Percentiles rank a stretch among this genome's conserved stretches.
These are phyloP conservation scores for Mycosphaerella sp. DNA, from an alignment of 2,329 filamentous ascomycete genomes.

Conservation along the genomic window DNA sequence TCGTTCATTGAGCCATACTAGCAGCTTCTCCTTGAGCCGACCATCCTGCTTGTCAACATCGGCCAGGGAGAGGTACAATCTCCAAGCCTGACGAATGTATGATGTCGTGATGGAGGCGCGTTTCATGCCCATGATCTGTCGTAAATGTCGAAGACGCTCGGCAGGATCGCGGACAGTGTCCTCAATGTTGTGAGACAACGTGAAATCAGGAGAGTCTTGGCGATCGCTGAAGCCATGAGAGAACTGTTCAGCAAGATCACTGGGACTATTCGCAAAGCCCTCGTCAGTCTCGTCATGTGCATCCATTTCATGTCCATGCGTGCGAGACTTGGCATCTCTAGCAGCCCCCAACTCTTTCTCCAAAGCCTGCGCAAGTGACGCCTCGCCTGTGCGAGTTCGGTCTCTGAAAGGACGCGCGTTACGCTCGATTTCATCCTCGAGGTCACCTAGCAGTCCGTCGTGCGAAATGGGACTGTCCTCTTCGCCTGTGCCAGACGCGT, in stretches of 20 bases:
- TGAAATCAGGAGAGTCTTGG: background rate
- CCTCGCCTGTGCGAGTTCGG: background rate
- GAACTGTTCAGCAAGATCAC: constrained; percentile 4
- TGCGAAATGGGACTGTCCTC: background rate
- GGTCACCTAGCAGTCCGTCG: background rate
- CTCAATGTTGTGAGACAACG: background rate
- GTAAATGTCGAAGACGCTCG: constrained; percentile 9
- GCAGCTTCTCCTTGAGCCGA: constrained; percentile 24
- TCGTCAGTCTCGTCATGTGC: background rate
- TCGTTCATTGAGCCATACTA: constrained; percentile 24
- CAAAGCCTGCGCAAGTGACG: background rate
- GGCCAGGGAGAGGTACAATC: constrained; percentile 33
- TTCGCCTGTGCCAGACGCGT: background rate
- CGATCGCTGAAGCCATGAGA: background rate
- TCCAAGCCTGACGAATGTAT: constrained; percentile 28
- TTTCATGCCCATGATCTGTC: constrained; percentile 4
- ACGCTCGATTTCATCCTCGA: background rate
- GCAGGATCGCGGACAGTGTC: background rate
- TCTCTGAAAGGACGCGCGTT: background rate
- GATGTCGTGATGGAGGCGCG: background rate
- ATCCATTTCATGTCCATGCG: background rate
- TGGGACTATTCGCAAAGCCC: background rate
- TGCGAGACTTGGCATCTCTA: background rate
- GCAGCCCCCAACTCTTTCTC: background rate
- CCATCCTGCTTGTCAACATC: constrained; percentile 20